Conservation (phyloP, 768 basidiomycete genomes). For the Naganishia vaughanmartiniae region DNA sequence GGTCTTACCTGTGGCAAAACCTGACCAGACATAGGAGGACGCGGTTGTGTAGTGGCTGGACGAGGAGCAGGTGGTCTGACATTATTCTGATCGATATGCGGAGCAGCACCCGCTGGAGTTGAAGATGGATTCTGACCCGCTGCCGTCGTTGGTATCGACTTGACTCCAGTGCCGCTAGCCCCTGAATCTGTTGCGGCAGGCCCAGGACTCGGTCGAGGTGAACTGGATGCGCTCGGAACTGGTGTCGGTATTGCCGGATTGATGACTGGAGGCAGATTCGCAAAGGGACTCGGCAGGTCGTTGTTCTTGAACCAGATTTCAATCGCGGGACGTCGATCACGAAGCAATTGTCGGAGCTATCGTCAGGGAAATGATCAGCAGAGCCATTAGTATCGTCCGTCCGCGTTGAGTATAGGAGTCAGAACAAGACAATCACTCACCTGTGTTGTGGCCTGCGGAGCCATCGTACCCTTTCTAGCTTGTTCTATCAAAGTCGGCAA, state of each 20-base stretch:
- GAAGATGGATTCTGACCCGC: background rate
- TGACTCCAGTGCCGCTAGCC: background rate
- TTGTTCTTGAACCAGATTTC: conserved; percentile 14
- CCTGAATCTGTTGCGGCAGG: background rate
- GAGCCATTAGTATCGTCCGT: background rate
- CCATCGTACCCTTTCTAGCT: conserved; percentile 20
- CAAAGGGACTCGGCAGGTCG: conserved; percentile 5
- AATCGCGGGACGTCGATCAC: conserved; percentile 9
- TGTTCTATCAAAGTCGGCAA: conserved; percentile 14
- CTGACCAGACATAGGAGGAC: background rate
- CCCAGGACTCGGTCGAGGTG: conserved; percentile 14
- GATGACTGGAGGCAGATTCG: conserved; percentile 2
- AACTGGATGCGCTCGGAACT: background rate
- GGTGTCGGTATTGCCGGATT: conserved; percentile 9
- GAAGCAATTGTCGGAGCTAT: conserved; percentile 11
- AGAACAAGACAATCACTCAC: background rate
- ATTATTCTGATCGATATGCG: background rate
- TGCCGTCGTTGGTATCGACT: background rate
- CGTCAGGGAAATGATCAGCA: background rate
- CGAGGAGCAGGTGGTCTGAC: conserved; percentile 15
- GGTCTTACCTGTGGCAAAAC: background rate
- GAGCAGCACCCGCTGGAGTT: background rate
- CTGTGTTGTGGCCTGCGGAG: conserved; percentile 7
- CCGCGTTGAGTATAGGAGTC: background rate
- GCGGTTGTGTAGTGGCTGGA: background rate